Evolutionary conservation across 345 rosid species (phyloP), one percentile per base, ranked within the genome.

Genomic region (Theobroma cacao): DNA sequence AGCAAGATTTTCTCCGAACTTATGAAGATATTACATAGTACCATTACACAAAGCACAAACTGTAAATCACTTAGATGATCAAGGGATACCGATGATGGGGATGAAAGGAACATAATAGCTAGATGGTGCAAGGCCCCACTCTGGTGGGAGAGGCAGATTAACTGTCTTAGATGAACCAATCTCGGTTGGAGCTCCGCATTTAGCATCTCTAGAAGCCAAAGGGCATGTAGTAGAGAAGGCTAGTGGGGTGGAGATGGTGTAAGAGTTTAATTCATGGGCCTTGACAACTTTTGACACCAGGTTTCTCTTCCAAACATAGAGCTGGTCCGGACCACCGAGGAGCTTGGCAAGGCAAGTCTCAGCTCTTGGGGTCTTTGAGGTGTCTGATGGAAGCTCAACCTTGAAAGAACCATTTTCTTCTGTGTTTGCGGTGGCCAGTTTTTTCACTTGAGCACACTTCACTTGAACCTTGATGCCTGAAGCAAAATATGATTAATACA

Each of bases 61-160:
- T 7, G 34, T 45, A 45, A 14, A 2, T 17, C 55, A 41, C 22
- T 13, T 56, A 45, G 56, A 11, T n/a, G 48, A 56, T 88, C 80
- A 95, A 77, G 98, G 98, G 62, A 95, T 87, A 53, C 98, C 98
- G 13, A 95, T 90, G 74, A 95, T 93, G 69, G 98, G 98, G 75
- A 93, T 5, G 87, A 92, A 89, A 45, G 97, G 97, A 64, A 86
- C 0, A 34, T 95, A 95, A 52, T 87, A 92, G 86, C 98, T 95
- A 3, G 97, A 82, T 13, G 98, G 98, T 36, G 98, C 94, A 17
- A 95, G 80, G 3, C 98, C 98, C 98, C 98, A 95, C 67, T 90
- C 95, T 3, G 31, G 76, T 3, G 98, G 98, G 17, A 94, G 76
- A 13, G 98, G 98, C 72, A 95, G 72, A 80, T 95, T 89, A 41